These are phyloP conservation scores for Emydomyces testavorans DNA, from an alignment of 2,329 filamentous ascomycete species.

Conservation along the genomic window DNA sequence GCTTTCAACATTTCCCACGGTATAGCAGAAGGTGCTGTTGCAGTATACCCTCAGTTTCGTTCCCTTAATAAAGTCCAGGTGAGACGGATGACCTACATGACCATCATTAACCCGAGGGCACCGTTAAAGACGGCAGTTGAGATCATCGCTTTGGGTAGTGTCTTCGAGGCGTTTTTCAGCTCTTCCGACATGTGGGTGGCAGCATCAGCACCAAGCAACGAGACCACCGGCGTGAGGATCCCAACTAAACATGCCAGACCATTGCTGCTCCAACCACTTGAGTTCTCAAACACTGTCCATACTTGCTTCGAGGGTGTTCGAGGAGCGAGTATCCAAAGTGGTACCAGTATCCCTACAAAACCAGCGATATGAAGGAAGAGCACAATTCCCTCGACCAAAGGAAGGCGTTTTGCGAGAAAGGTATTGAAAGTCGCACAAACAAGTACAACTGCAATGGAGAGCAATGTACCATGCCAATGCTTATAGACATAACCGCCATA, in stretches of 20 bases:
- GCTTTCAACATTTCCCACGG: slow-evolving; percentile 31
- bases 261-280: slow-evolving; percentile 27
- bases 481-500: slow-evolving; percentile 23
- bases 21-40: slow-evolving; percentile 35
- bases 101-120: too few relatives aligned
- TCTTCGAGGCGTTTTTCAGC: slow-evolving; percentile 37
- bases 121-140: slow-evolving; percentile 40
- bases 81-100: too few relatives aligned
- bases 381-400: slow-evolving; percentile 24
- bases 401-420: slow-evolving; percentile 20
- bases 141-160: slow-evolving; percentile 40
- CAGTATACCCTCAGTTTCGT: too few relatives aligned
- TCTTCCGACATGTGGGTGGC: slow-evolving; percentile 37
- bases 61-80: too few relatives aligned
- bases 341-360: slow-evolving; percentile 34
- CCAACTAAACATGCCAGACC: slow-evolving; percentile 32
- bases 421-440: slow-evolving; percentile 22
- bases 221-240: slow-evolving; percentile 22
- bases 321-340: slow-evolving; percentile 26
- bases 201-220: slow-evolving; percentile 18
- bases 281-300: slow-evolving; percentile 31
- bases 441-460: slow-evolving; percentile 28
- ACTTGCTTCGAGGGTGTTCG: slow-evolving; percentile 20
- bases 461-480: slow-evolving; percentile 31
- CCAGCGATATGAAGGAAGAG: slow-evolving; percentile 36